Evolutionary conservation across 106 monocot genomes (phyloP).

Genomic region (Agapanthus africanus): DNA sequence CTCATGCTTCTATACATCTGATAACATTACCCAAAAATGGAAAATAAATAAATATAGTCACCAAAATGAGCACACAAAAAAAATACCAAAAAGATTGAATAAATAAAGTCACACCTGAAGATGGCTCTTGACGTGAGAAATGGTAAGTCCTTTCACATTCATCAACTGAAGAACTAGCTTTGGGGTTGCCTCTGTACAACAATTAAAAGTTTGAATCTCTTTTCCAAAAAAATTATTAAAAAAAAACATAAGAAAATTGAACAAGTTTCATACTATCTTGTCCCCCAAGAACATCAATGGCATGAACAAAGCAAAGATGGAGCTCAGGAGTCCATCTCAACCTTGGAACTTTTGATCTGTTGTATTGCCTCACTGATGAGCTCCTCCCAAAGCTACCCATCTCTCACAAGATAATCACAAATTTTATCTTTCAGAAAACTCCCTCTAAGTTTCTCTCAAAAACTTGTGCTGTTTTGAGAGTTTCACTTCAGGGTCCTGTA

Average conservation of each 20-base stretch:
- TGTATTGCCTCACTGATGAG: constrained; percentile 74
- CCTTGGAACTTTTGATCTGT: constrained; percentile 87
- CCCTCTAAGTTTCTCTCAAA: not conserved
- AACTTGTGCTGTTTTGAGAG: not conserved
- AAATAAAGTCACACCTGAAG: constrained; percentile 54
- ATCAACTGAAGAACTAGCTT: constrained; percentile 91
- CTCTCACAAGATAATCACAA: not conserved
- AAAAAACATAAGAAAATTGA: not conserved
- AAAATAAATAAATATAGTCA: not conserved
- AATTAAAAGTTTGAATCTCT: not conserved
- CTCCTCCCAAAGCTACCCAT: constrained; percentile 57
- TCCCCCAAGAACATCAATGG: constrained; percentile 83
- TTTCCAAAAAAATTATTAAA: not conserved
- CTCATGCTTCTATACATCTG: constrained; percentile 97
- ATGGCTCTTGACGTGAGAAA: constrained; percentile 97
- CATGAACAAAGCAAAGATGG: constrained; percentile 74
- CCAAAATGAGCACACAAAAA: not conserved
- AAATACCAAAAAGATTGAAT: not conserved
- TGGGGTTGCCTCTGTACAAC: constrained; percentile 68
- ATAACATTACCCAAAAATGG: not conserved
- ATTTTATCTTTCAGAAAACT: not conserved
- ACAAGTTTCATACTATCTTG: constrained; percentile 48
- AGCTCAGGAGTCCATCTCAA: constrained; percentile 95
- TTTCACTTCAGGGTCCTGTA: not conserved
- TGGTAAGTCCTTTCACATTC: constrained; percentile 81